These are phyloP conservation scores for Rhizophagus sp. DNA, from an alignment of 192 early-diverging fungal species.

Conservation along the genomic window DNA sequence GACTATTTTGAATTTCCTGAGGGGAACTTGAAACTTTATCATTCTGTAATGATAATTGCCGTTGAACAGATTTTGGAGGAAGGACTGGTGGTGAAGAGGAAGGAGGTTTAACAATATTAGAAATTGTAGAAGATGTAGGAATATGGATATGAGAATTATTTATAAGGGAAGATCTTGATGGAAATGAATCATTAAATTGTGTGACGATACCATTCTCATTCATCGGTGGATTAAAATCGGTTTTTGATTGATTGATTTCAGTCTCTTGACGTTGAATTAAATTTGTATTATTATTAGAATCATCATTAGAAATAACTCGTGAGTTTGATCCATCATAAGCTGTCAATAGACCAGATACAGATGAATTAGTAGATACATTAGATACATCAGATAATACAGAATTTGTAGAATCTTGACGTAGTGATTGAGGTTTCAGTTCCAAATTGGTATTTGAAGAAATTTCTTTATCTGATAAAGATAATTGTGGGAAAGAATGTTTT, in stretches of 20 bases:
- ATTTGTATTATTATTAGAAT: neutral
- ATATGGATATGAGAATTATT: neutral
- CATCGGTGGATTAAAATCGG: neutral
- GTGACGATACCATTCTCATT: neutral
- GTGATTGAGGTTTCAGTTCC: neutral
- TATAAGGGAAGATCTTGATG: too few species aligned
- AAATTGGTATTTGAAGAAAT: neutral
- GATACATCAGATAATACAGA: neutral
- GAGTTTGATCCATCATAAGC: neutral
- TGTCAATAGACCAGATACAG: neutral
- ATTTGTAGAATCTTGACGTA: neutral
- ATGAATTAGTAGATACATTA: neutral
- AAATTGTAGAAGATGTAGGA: neutral
- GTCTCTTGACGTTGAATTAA: neutral
- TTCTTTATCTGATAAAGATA: neutral
- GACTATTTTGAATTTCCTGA: neutral
- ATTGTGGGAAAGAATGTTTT: neutral
- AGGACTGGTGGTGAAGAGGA: neutral
- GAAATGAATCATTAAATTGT: neutral
- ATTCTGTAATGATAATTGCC: neutral
- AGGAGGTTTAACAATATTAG: neutral
- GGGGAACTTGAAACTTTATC: neutral
- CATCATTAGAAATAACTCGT: neutral
- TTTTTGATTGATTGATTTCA: neutral
- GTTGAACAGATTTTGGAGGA: conserved; percentile 9